phyloP scores from a whole-genome alignment of 2,329 filamentous ascomycete species.

The Colletotrichum chlorophyti region DNA sequence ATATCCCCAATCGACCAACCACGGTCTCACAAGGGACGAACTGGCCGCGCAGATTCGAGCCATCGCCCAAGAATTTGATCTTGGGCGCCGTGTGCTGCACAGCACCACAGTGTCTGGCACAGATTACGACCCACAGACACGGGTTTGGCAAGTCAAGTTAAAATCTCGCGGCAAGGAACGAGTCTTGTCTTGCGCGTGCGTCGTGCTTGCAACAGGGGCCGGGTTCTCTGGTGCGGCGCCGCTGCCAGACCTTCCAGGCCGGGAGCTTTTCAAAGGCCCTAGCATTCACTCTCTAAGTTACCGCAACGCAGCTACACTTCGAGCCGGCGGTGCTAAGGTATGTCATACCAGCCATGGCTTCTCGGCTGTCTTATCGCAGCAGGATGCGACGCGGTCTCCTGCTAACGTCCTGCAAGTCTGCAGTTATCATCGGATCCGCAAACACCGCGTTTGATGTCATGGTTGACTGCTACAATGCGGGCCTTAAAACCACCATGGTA shows the following conservation, averaged over 20 bases:
- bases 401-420: slow-evolving; percentile 30
- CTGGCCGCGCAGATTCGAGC: slow-evolving; percentile 33
- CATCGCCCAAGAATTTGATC: slow-evolving; percentile 38
- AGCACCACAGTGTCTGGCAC: slow-evolving; percentile 36
- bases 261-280: slow-evolving; percentile 33
- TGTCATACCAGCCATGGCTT: neutral
- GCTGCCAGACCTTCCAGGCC: slow-evolving; percentile 32
- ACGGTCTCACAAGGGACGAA: slow-evolving; percentile 33
- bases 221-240: slow-evolving; percentile 32
- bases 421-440: slow-evolving; percentile 45
- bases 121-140: slow-evolving; percentile 29
- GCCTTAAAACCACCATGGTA: slow-evolving; percentile 42
- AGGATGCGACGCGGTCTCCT: no score
- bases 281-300: slow-evolving; percentile 35
- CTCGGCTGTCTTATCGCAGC: no score
- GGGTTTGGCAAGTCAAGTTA: slow-evolving; percentile 37
- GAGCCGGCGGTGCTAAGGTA: slow-evolving; percentile 32
- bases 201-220: slow-evolving; percentile 36
- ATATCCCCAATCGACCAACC: slow-evolving; percentile 29
- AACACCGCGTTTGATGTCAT: slow-evolving; percentile 50
- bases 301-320: no score
- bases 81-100: slow-evolving; percentile 37
- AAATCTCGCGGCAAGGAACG: slow-evolving; percentile 8
- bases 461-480: slow-evolving; percentile 39
- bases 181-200: slow-evolving; percentile 30